phyloP scores from a whole-genome alignment of 768 basidiomycete species.

The Agaricus blazei region DNA sequence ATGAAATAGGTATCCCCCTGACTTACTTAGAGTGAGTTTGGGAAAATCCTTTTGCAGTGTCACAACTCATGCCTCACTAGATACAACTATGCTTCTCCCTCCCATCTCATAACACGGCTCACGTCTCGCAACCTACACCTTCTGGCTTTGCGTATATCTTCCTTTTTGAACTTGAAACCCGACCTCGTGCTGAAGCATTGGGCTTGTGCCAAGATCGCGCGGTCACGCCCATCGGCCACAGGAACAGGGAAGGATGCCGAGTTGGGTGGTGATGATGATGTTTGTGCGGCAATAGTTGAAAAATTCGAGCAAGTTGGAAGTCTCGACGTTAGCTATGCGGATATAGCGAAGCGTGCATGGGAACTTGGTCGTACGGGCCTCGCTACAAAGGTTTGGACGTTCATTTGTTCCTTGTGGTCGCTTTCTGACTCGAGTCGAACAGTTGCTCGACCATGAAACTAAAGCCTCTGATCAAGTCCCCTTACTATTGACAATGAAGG shows the following conservation, averaged over 20 bases:
- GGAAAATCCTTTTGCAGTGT: slow-evolving; percentile 1
- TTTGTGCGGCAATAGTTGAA: slow-evolving; percentile 80
- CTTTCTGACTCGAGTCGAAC: background rate
- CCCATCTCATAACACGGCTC: slow-evolving; percentile 76
- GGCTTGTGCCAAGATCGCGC: slow-evolving; percentile 89
- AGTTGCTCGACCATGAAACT: slow-evolving; percentile 90
- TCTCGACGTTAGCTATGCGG: slow-evolving; percentile 83
- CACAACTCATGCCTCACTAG: slow-evolving; percentile 32
- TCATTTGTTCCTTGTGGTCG: background rate
- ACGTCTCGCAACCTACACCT: slow-evolving; percentile 87
- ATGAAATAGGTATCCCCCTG: slow-evolving; percentile 89
- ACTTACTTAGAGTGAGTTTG: slow-evolving; percentile 80
- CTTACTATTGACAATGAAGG: slow-evolving; percentile 89
- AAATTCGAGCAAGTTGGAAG: slow-evolving; percentile 85
- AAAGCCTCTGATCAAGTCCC: slow-evolving; percentile 91
- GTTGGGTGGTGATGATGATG: slow-evolving; percentile 64
- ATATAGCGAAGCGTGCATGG: slow-evolving; percentile 93
- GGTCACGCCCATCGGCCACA: slow-evolving; percentile 55
- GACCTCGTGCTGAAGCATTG: slow-evolving; percentile 91
- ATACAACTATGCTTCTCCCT: slow-evolving; percentile 76
- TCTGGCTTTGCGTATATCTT: slow-evolving; percentile 86
- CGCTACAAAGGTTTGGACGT: slow-evolving; percentile 67
- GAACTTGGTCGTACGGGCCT: slow-evolving; percentile 74
- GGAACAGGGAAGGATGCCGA: slow-evolving; percentile 50
- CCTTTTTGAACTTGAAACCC: slow-evolving; percentile 76